These are phyloP conservation scores for Fusarium temperatum DNA, from an alignment of 2,329 filamentous ascomycete genomes.

Conservation along the genomic window DNA sequence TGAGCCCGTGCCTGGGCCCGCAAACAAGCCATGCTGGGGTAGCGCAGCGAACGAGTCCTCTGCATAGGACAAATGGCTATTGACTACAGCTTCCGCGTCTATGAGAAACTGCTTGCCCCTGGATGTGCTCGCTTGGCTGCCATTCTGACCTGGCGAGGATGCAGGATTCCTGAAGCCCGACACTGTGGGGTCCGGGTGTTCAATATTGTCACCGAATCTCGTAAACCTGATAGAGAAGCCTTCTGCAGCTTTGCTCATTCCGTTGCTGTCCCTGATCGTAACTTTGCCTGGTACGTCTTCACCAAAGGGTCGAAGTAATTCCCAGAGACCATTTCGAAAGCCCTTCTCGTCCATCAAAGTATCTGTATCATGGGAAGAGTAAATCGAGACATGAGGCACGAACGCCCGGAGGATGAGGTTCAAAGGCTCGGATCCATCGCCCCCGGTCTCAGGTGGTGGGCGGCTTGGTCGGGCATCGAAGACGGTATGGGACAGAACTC, in stretches of 20 bases:
- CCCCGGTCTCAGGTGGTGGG: conserved; percentile 55
- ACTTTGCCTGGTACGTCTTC: conserved; percentile 89
- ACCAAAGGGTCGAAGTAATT: conserved; percentile 89
- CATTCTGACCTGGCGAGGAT: conserved; percentile 52
- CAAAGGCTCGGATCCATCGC: conserved; percentile 62
- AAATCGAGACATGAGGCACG: conserved; percentile 87
- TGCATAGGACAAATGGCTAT: conserved; percentile 79
- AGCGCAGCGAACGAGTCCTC: conserved; percentile 64
- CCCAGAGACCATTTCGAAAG: conserved; percentile 81
- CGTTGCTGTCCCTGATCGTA: conserved; percentile 88
- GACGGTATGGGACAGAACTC: conserved; percentile 65
- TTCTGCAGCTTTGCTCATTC: conserved; percentile 82
- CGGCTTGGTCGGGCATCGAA: conserved; percentile 59
- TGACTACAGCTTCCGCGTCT: conserved; percentile 82
- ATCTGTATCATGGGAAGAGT: conserved; percentile 88
- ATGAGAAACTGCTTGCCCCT: conserved; percentile 53
- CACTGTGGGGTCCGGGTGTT: conserved; percentile 56
- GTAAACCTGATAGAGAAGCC: conserved; percentile 92
- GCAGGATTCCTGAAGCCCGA: conserved; percentile 41
- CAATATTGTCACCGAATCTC: conserved; percentile 69
- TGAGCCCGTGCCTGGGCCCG: conserved; percentile 54
- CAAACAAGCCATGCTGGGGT: conserved; percentile 50
- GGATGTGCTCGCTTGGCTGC: conserved; percentile 40
- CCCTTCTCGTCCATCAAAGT: conserved; percentile 84
- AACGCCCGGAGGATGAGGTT: conserved; percentile 83